phyloP scores from a whole-genome alignment of 2,329 filamentous ascomycete genomes.

The Fusarium circinatum region DNA sequence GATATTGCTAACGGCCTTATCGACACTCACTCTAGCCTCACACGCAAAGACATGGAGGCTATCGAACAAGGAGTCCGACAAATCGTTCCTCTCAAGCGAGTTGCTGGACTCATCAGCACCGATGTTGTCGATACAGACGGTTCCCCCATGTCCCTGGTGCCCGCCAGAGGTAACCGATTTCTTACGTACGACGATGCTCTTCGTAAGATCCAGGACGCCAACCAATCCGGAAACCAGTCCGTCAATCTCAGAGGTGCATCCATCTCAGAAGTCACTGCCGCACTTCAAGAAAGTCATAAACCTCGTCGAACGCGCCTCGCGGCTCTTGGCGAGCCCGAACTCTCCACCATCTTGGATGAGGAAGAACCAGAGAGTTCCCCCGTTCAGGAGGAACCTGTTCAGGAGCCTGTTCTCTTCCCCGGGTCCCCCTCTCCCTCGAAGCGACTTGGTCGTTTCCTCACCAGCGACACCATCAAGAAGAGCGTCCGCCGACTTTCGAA shows the following conservation, averaged over 20 bases:
- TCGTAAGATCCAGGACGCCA: conserved; percentile 40
- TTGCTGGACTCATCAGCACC: conserved; percentile 11
- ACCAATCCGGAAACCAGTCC: conserved; percentile 26
- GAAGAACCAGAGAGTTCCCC: conserved; percentile 44
- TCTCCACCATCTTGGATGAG: conserved; percentile 45
- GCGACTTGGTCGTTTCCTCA: conserved; percentile 41
- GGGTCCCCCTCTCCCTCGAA: conserved; percentile 48
- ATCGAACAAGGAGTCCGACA: conserved; percentile 14
- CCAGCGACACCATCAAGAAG: conserved; percentile 41
- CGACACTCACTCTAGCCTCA: conserved; percentile 15
- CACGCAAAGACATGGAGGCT: conserved; percentile 17
- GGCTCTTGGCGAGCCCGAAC: conserved; percentile 36
- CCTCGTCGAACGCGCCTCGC: conserved; percentile 40
- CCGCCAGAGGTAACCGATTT: conserved; percentile 43
- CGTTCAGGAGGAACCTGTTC: conserved; percentile 36
- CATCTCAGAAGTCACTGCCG: conserved; percentile 38
- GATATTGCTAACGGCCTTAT: conserved; percentile 41
- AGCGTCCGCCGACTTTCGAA: conserved; percentile 39
- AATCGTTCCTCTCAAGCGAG: conserved; percentile 46
- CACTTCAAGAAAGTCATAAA: conserved; percentile 32
- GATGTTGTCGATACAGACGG: conserved; percentile 15
- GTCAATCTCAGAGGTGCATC: conserved; percentile 44
- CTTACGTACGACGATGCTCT: conserved; percentile 37
- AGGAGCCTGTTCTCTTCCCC: conserved; percentile 34
- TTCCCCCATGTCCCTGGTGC: neutral